Evolutionary conservation across 768 basidiomycete genomes (phyloP).

Genomic region (Psilocybe azurescens): DNA sequence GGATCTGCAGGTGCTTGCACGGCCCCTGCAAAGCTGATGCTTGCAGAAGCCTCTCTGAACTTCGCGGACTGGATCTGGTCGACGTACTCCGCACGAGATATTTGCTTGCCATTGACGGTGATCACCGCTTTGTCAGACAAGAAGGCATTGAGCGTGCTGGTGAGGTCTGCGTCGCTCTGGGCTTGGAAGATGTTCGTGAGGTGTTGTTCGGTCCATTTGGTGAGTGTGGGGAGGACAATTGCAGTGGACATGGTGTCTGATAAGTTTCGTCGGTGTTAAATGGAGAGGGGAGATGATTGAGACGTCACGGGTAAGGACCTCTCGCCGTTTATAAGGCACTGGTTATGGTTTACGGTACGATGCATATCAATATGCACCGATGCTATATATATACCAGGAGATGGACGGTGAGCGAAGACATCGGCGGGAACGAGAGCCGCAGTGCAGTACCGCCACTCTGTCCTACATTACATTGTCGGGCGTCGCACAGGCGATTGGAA

Average conservation of each 20-base stretch:
- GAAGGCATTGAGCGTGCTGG: constrained; percentile 44
- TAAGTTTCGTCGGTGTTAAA: not conserved
- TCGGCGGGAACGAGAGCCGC: not conserved
- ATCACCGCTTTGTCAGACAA: constrained; percentile 40
- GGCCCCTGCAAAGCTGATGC: constrained; percentile 32
- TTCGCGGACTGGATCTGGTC: constrained; percentile 35
- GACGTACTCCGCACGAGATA: constrained; percentile 47
- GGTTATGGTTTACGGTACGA: not conserved
- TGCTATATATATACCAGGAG: too few species aligned
- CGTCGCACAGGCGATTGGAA: too few species aligned
- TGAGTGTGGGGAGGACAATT: constrained; percentile 39
- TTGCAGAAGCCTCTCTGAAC: constrained; percentile 33
- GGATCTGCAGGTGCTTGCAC: constrained; percentile 33
- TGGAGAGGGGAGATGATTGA: too few species aligned
- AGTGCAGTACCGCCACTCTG: too few species aligned
- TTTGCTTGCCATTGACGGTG: constrained; percentile 44
- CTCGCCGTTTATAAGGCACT: too few species aligned
- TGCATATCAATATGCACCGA: not conserved
- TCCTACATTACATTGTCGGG: too few species aligned
- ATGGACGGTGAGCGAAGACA: not conserved
- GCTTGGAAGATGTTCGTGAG: constrained; percentile 43
- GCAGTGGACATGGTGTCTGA: constrained; percentile 19
- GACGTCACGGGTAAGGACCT: too few species aligned
- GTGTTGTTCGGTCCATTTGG: constrained; percentile 44
- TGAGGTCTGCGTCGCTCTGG: constrained; percentile 37